Percentiles rank a stretch among this genome's conserved stretches.
Conservation (phyloP, 1,139 yeast genomes). For the Petasospora fabianii region DNA sequence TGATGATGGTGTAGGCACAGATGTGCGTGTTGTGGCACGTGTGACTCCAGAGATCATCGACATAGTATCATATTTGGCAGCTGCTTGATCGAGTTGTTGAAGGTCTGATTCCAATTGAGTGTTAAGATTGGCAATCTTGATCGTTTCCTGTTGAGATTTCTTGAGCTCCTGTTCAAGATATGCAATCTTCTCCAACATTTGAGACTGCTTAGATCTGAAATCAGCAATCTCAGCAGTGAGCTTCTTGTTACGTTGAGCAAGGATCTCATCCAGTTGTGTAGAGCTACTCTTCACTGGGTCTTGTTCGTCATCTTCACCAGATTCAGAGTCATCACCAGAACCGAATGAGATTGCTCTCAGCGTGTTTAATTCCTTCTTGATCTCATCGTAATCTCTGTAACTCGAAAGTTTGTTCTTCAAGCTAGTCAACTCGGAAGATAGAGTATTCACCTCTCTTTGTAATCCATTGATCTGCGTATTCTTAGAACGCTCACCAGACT, state of each 20-base stretch:
- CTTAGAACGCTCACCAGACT: constrained; percentile 32
- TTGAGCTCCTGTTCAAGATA: constrained; percentile 22
- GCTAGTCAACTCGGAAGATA: constrained; percentile 44
- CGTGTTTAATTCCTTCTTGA: constrained; percentile 69
- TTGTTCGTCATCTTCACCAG: constrained; percentile 26
- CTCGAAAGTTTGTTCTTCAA: constrained; percentile 41
- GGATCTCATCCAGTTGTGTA: constrained; percentile 36
- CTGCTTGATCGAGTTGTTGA: constrained; percentile 38
- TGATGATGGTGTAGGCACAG: not conserved
- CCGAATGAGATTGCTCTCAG: constrained; percentile 75
- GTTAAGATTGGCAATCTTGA: constrained; percentile 45
- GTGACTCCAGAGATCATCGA: constrained; percentile 63
- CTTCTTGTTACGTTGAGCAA: constrained; percentile 40
- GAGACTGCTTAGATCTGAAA: constrained; percentile 29
- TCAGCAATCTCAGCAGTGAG: constrained; percentile 35
- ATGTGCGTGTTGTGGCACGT: constrained; percentile 4
- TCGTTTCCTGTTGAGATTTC: constrained; percentile 36
- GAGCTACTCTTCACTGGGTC: constrained; percentile 25
- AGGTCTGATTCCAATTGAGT: constrained; percentile 70
- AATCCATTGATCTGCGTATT: constrained; percentile 32
- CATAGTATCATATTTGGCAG: constrained; percentile 51
- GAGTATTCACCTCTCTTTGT: constrained; percentile 35
- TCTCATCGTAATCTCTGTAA: constrained; percentile 67
- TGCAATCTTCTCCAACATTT: constrained; percentile 25
- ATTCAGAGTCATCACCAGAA: constrained; percentile 34